These are phyloP conservation scores for Hansenula lynferdii DNA, from an alignment of 1,139 yeast genomes.

Conservation along the genomic window DNA sequence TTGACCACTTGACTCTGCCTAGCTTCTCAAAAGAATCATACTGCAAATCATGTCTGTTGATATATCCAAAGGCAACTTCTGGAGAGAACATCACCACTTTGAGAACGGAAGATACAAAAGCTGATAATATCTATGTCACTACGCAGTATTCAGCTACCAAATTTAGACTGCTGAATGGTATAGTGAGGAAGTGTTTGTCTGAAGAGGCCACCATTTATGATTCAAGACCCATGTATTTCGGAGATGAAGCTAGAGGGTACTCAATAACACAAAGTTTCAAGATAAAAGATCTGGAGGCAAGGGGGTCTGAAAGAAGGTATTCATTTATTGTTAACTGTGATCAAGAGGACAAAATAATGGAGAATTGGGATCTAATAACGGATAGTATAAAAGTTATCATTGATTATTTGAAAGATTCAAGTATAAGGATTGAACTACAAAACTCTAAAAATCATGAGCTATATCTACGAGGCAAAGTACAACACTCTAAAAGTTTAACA, in stretches of 20 bases:
- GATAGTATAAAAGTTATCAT: slow-evolving; percentile 50
- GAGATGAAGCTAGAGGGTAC: slow-evolving; percentile 65
- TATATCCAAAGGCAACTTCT: slow-evolving; percentile 34
- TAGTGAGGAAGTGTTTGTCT: slow-evolving; percentile 61
- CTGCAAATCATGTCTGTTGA: slow-evolving; percentile 54
- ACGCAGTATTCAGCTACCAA: slow-evolving; percentile 60
- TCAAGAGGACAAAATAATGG: slow-evolving; percentile 45
- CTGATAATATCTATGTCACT: slow-evolving; percentile 30
- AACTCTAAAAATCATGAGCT: slow-evolving; percentile 31
- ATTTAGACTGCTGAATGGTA: slow-evolving; percentile 28
- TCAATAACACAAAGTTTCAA: slow-evolving; percentile 66
- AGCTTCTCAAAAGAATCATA: slow-evolving; percentile 37
- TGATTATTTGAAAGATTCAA: slow-evolving; percentile 40
- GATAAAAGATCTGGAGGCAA: slow-evolving; percentile 61
- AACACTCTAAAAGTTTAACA: slow-evolving; percentile 52
- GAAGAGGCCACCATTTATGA: slow-evolving; percentile 70
- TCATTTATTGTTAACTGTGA: slow-evolving; percentile 61
- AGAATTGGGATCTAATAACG: slow-evolving; percentile 54
- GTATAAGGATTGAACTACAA: slow-evolving; percentile 29
- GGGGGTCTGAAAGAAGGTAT: slow-evolving; percentile 77
- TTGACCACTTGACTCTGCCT: slow-evolving; percentile 25
- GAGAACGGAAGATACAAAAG: slow-evolving; percentile 12
- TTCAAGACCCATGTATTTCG: slow-evolving; percentile 63
- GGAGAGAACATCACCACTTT: slow-evolving; percentile 10
- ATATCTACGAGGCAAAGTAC: slow-evolving; percentile 42